These are phyloP conservation scores for Ceratocystis ficicola DNA, from an alignment of 2,329 filamentous ascomycete species.

Conservation along the genomic window DNA sequence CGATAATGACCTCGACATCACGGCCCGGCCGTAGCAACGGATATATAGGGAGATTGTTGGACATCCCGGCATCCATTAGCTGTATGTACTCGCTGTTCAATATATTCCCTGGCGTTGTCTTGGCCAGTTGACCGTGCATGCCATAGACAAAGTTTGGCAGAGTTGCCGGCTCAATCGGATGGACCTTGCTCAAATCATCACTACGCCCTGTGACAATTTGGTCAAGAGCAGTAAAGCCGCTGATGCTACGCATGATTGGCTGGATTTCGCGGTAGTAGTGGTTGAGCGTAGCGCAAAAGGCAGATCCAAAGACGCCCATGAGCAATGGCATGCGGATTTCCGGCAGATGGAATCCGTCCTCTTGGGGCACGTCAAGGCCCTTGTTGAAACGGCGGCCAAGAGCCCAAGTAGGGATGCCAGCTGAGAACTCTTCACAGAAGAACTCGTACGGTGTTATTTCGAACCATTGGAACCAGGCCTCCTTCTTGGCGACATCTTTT, in stretches of 20 bases:
- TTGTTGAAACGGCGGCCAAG: constrained; percentile 70
- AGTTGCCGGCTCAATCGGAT: constrained; percentile 82
- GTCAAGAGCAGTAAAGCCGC: constrained; percentile 66
- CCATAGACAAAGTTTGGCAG: constrained; percentile 83
- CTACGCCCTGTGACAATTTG: constrained; percentile 70
- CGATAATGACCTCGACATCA: constrained; percentile 77
- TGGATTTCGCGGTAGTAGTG: constrained; percentile 93
- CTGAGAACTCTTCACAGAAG: constrained; percentile 82
- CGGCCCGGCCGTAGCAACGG: constrained; percentile 79
- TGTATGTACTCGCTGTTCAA: constrained; percentile 59
- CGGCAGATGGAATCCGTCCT: constrained; percentile 59
- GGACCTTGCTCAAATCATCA: constrained; percentile 76
- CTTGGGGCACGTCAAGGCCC: constrained; percentile 52
- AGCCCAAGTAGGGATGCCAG: constrained; percentile 91
- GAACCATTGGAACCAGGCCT: constrained; percentile 97
- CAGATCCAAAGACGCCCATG: constrained; percentile 91
- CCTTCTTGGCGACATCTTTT: constrained; percentile 41
- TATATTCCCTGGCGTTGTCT: constrained; percentile 66
- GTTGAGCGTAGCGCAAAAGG: constrained; percentile 87
- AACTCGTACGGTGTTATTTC: constrained; percentile 92
- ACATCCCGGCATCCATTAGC: constrained; percentile 97
- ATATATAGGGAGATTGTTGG: constrained; percentile 93
- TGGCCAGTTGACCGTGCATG: constrained; percentile 62
- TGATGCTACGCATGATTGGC: constrained; percentile 63
- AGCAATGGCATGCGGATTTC: constrained; percentile 74